A percentile compares a stretch with the other conserved stretches of the same genome.
phyloP scores from a whole-genome alignment of 331 rosid species.

The Malus hybrid region DNA sequence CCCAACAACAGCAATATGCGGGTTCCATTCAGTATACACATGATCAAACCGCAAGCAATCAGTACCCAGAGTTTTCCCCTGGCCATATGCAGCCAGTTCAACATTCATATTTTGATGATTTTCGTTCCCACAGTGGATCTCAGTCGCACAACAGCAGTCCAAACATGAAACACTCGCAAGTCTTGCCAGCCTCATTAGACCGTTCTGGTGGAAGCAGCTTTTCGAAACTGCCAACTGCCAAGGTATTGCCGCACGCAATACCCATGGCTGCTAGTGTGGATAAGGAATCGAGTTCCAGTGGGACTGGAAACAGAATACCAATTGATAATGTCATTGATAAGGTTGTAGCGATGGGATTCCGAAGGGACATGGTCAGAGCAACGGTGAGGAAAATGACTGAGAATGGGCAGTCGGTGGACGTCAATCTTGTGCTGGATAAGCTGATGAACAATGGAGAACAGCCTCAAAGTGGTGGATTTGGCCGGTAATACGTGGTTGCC shows the following conservation, averaged over 20 bases:
- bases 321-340: constrained; percentile 30
- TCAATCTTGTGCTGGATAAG: constrained; percentile 34
- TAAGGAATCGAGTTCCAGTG: constrained; percentile 19
- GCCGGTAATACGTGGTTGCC: neutral
- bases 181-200: neutral
- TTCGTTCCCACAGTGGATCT: constrained; percentile 2
- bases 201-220: constrained; percentile 6
- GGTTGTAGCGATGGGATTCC: constrained; percentile 44
- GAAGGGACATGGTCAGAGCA: constrained; percentile 41
- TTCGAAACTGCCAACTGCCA: constrained; percentile 11
- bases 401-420: constrained; percentile 33
- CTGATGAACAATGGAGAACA: constrained; percentile 28
- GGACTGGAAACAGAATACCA: constrained; percentile 13
- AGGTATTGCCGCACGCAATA: constrained; percentile 30
- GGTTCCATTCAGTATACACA: constrained; percentile 4
- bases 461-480: constrained; percentile 1
- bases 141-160: constrained; percentile 14
- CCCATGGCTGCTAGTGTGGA: constrained; percentile 36
- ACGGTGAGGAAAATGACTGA: constrained; percentile 27
- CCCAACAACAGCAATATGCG: constrained; percentile 1
- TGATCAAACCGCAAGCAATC: constrained; percentile 10
- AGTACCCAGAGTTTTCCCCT: neutral
- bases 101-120: constrained; percentile 12
- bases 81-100: constrained; percentile 16
- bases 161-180: neutral